Evolutionary conservation across 208 protist species (phyloP).

Genomic region (Leishmania turanica): DNA sequence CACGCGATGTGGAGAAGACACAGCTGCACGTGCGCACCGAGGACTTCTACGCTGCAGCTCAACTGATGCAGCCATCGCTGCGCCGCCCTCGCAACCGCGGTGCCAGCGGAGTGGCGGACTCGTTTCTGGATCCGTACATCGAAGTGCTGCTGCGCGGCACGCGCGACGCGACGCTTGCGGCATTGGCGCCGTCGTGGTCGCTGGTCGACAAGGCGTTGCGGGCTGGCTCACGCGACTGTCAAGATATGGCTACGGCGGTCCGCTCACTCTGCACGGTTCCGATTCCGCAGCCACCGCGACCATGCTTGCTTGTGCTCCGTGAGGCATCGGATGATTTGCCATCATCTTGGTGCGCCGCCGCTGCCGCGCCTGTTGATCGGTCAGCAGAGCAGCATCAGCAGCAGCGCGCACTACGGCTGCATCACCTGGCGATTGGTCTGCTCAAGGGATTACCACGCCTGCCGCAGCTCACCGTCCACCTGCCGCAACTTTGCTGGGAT

Average conservation of each 20-base stretch:
- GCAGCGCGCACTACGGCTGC: conserved; percentile 40
- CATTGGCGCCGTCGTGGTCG: conserved; percentile 53
- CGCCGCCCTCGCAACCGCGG: conserved; percentile 26
- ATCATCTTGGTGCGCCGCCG: conserved; percentile 1
- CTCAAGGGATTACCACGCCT: conserved; percentile 24
- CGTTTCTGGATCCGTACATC: conserved; percentile 36
- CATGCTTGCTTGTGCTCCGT: conserved; percentile 62
- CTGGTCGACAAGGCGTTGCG: conserved; percentile 43
- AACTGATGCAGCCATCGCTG: conserved; percentile 66
- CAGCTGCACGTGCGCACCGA: conserved; percentile 47
- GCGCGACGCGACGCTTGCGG: conserved; percentile 39
- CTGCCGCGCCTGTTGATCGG: conserved; percentile 15
- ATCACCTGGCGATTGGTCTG: conserved; percentile 38
- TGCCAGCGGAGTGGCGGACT: background rate
- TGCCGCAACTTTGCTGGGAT: conserved; percentile 32
- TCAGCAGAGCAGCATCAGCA: conserved; percentile 25
- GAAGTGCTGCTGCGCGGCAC: conserved; percentile 60
- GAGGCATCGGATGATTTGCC: background rate
- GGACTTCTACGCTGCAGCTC: conserved; percentile 76
- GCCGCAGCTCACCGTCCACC: conserved; percentile 18
- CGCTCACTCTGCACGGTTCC: conserved; percentile 57
- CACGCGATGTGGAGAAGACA: conserved; percentile 24
- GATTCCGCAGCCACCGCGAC: conserved; percentile 49
- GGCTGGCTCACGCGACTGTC: conserved; percentile 51
- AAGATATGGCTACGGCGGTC: conserved; percentile 52